phyloP scores from a whole-genome alignment of 106 monocot genomes.

The Phalaenopsis aphrodite region DNA sequence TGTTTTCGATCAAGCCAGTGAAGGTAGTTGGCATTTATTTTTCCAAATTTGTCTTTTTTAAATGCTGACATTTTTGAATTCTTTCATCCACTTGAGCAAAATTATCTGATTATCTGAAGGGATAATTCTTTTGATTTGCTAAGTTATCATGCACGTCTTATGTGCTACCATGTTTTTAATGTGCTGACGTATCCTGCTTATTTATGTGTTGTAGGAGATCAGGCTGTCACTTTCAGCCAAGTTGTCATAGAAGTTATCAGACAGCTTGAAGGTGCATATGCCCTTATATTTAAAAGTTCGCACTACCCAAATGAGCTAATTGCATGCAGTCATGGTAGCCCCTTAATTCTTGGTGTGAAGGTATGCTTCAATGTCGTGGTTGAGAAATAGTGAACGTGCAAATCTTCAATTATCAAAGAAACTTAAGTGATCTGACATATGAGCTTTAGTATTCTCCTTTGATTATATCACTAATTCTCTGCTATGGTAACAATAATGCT shows the following conservation, averaged over 20 bases:
- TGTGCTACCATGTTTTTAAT: not conserved
- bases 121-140: not conserved
- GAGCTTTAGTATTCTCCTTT: not conserved
- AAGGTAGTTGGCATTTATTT: slow-evolving; percentile 36
- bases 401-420: not conserved
- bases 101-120: not conserved
- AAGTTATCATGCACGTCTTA: slow-evolving; percentile 1
- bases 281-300: slow-evolving; percentile 94
- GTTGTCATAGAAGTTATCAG: slow-evolving; percentile 97
- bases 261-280: slow-evolving; percentile 98
- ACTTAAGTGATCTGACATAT: not conserved
- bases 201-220: slow-evolving; percentile 35
- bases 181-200: slow-evolving; percentile 5
- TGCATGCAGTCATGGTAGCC: slow-evolving; percentile 90
- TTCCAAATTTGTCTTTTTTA: not conserved
- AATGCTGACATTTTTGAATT: too few relatives aligned
- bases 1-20: slow-evolving; percentile 77
- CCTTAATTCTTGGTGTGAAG: slow-evolving; percentile 83
- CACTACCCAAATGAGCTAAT: slow-evolving; percentile 97
- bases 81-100: not conserved
- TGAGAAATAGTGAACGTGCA: not conserved
- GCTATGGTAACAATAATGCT: not conserved
- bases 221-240: slow-evolving; percentile 81
- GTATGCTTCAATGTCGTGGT: slow-evolving; percentile 30
- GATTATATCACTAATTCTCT: not conserved